Base-by-base conservation (phyloP, 2,329 filamentous ascomycete species). In the Parasarocladium wereldwijsianum region DNA sequence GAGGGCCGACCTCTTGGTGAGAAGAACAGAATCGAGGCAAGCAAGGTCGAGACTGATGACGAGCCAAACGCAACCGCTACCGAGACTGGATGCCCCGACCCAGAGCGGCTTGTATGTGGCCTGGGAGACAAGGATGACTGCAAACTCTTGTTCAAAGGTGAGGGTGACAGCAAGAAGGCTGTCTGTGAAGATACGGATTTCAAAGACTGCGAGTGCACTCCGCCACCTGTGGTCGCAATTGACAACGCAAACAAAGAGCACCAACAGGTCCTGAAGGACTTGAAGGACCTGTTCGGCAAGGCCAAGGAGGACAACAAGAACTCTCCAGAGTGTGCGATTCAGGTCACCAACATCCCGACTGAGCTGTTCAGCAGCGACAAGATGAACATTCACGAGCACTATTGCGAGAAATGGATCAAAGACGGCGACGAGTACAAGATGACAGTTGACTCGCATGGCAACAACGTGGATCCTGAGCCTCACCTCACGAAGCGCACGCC, bases 191-290 rank as follows among this genome's bases (percentile, higher is more conserved):
- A 26, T 13, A 16, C 17, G 7, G 7, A 16, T 26, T 24, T 12
- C 23, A 26, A 26, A 26, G 24, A 26, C 14, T 26, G 24, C 24
- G 12, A 26, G n/a, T 26, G 24, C 24, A 26, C 16, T n/a, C 24
- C 14, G 10, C 24, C 24, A 10, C 10, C 14, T 17, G 14, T 13
- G 17, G 8, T 7, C 10, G 16, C 17, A 8, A 17, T 16, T 7
- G 17, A 26, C 12, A 15, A 7, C 6, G 24, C 24, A 13, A 6
- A 6, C 8, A n/a, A 26, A 17, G 24, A 26, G 14, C 24, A n/a
- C 9, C 24, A 26, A 16, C 9, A 17, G 24, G 16, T 26, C 14
- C 8, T 26, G 10, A 7, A 8, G 13, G 5, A 14, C 8, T 7
- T 26, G 24, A 26, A 26, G 14, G 14, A 17, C 9, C 13, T 26